Conservation (phyloP, 2,329 filamentous ascomycete species). For the Trichophyton benhamiae region DNA sequence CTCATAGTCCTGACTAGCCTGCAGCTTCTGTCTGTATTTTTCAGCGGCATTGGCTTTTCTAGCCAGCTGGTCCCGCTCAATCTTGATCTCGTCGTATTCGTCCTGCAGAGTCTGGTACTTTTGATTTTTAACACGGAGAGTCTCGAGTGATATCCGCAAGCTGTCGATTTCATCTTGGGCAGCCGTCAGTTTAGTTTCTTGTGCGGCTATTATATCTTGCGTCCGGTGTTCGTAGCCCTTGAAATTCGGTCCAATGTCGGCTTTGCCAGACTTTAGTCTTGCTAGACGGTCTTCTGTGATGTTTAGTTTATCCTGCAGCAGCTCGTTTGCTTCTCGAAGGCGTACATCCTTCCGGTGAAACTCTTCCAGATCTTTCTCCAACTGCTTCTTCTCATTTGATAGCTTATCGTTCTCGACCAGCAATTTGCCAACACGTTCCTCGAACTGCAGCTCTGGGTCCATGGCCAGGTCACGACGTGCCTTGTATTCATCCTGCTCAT, state of each 20-base stretch:
- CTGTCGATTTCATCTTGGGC: constrained; percentile 34
- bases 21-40: constrained; percentile 39
- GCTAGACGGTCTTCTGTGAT: constrained; percentile 40
- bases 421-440: constrained; percentile 37
- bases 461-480: constrained; percentile 26
- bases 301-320: constrained; percentile 33
- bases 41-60: constrained; percentile 39
- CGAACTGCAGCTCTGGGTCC: constrained; percentile 36
- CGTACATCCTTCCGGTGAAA: constrained; percentile 50
- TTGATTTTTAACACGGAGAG: constrained; percentile 34
- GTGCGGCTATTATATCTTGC: constrained; percentile 57
- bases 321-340: constrained; percentile 39
- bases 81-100: constrained; percentile 39
- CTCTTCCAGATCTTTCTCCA: constrained; percentile 37
- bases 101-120: constrained; percentile 37
- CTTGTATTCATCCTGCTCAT: constrained; percentile 23
- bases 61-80: constrained; percentile 34
- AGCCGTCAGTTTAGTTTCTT: constrained; percentile 54
- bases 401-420: constrained; percentile 48
- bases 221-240: constrained; percentile 35
- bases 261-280: constrained; percentile 39
- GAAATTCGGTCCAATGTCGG: constrained; percentile 36
- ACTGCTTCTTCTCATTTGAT: constrained; percentile 38
- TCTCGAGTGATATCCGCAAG: constrained; percentile 34
- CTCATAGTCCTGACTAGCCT: constrained; percentile 38